phyloP scores from a whole-genome alignment of 2,329 filamentous ascomycete species.

The Aureobasidium namibiae region DNA sequence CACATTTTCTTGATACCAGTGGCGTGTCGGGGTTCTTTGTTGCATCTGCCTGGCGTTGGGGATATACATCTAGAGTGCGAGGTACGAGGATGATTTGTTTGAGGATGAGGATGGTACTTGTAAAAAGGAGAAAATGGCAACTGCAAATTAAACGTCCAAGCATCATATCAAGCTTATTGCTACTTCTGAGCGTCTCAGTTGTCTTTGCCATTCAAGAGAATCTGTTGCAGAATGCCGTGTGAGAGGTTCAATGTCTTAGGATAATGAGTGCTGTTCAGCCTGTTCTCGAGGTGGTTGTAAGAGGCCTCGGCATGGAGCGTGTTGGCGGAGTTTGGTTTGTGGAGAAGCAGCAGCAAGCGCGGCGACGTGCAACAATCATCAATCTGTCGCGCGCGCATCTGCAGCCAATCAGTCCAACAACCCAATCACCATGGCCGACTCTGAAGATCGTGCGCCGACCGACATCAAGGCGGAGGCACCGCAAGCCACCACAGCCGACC shows the following conservation, averaged over 20 bases:
- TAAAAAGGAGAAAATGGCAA: background rate
- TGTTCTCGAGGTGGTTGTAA: background rate
- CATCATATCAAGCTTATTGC: background rate
- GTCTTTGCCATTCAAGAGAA: background rate
- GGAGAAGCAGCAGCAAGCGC: background rate
- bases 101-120: no score
- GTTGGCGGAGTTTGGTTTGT: background rate
- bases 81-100: background rate
- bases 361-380: background rate
- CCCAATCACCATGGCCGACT: slow-evolving; percentile 11
- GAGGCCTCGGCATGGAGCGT: background rate
- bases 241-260: background rate
- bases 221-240: background rate
- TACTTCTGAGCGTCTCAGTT: background rate
- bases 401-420: slow-evolving; percentile 6
- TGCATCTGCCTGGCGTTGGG: slow-evolving; percentile 4
- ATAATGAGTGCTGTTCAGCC: no score
- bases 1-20: background rate
- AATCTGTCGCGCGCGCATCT: slow-evolving; percentile 6
- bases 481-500: background rate
- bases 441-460: background rate
- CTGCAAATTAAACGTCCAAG: background rate
- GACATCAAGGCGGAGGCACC: background rate
- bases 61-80: background rate
- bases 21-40: background rate